Percentiles rank a stretch among this genome's conserved stretches.
phyloP scores from a whole-genome alignment of 2,329 filamentous ascomycete species.

The Akanthomyces dipterigenus region DNA sequence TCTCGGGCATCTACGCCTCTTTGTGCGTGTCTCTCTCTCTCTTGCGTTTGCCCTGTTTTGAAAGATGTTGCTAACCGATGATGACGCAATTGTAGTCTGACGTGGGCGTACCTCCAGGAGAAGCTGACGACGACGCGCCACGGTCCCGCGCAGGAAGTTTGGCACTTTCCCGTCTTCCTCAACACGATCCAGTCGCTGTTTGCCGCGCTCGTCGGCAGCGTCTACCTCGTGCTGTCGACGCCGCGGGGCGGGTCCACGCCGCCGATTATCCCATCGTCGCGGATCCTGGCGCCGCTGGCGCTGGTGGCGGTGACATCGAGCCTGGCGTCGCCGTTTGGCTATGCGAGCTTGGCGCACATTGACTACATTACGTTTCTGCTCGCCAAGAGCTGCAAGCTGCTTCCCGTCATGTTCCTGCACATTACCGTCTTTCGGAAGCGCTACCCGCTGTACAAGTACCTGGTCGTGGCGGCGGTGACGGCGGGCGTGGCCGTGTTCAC shows the following conservation, averaged over 20 bases:
- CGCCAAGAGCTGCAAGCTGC: slow-evolving; percentile 94
- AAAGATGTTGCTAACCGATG: too few species aligned
- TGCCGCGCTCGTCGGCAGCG: slow-evolving; percentile 67
- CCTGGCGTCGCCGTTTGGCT: slow-evolving; percentile 91
- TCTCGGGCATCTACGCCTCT: slow-evolving; percentile 92
- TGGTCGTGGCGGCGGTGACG: slow-evolving; percentile 85
- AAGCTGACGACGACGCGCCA: slow-evolving; percentile 92
- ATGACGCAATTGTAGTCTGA: too few species aligned
- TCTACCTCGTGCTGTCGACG: slow-evolving; percentile 69
- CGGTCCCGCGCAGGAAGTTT: slow-evolving; percentile 66
- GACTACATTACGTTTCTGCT: slow-evolving; percentile 98
- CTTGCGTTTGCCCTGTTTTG: too few species aligned
- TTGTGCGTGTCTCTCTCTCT: slow-evolving; percentile 57
- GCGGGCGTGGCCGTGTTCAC: slow-evolving; percentile 93
- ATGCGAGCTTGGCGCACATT: slow-evolving; percentile 84
- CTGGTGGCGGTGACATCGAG: slow-evolving; percentile 83
- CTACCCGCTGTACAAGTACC: slow-evolving; percentile 95
- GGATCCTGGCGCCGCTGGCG: slow-evolving; percentile 70
- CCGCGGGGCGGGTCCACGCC: slow-evolving; percentile 35
- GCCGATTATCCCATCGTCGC: slow-evolving; percentile 68
- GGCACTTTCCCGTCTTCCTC: slow-evolving; percentile 89
- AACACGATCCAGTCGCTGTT: slow-evolving; percentile 94
- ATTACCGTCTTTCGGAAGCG: slow-evolving; percentile 81
- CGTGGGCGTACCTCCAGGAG: slow-evolving; percentile 95
- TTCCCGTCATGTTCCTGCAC: slow-evolving; percentile 98